Evolutionary conservation across 2,329 filamentous ascomycete genomes (phyloP), one percentile per base, ranked within the genome.

Genomic region (Chaetomiaceae sp.): DNA sequence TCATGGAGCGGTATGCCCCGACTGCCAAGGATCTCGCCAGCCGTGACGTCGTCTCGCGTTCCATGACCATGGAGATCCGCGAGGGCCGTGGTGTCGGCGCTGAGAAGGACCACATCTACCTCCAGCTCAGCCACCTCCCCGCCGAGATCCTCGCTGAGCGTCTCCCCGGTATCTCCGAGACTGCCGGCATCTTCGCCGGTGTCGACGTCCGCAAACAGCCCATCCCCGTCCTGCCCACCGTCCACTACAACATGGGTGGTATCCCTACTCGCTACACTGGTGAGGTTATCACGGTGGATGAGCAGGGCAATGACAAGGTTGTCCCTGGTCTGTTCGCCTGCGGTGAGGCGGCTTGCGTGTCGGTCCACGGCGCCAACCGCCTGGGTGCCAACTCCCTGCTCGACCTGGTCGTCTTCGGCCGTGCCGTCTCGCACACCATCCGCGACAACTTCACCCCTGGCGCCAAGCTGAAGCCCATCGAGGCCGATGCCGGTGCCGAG

Each of bases 181-280:
- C 94, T 31, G 94, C 92, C 49, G 91, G 89, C 64, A 97, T 97
- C 68, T 99, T 99, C 75, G 82, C 92, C 56, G 92, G 94, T 76
- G 91, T 99, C 65, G 94, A 99, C 72, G 92, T 99, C 64, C 87
- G 85, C 69, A 96, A 96, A 80, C 89, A 96, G 76, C 92, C 92
- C 61, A 97, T 97, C 64, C 92, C 92, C 58, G 92, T 97, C 62
- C 81, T 97, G 59, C 92, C 92, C 54, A 97, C 92, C 40, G 92
- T 96, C 63, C 91, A 99, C 81, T 99, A 99, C 83, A 96, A 96
- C 82, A 99, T 97, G 94, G 92, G 92, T 74, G 92, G 94, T 81
- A 96, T 99, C 64, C 92, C 92, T 48, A 97, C 94, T 63, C 90
- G 89, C 68, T 97, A 96, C 81, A 96, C 90, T 59, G 92, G 94